These are phyloP conservation scores for Neoboletus magnificus DNA, from an alignment of 768 basidiomycete genomes.

Conservation along the genomic window DNA sequence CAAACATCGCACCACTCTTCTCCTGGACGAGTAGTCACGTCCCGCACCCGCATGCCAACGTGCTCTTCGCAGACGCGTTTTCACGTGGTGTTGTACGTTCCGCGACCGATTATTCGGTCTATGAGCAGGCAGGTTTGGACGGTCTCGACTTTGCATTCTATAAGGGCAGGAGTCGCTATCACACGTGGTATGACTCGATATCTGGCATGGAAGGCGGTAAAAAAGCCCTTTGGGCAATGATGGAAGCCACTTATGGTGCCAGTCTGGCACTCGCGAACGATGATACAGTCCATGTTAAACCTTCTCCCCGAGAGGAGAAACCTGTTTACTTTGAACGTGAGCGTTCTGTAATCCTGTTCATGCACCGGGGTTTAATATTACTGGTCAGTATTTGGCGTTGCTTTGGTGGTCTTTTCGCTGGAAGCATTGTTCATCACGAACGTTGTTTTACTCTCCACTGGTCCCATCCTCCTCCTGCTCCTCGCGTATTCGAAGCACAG, in stretches of 20 bases:
- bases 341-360: slow-evolving; percentile 19
- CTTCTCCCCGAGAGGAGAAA: slow-evolving; percentile 18
- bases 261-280: slow-evolving; percentile 54
- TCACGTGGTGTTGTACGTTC: slow-evolving; percentile 61
- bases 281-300: slow-evolving; percentile 27
- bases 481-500: slow-evolving; percentile 38
- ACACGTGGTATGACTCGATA: slow-evolving; percentile 70
- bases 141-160: slow-evolving; percentile 83
- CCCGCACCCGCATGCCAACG: slow-evolving; percentile 69
- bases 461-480: slow-evolving; percentile 52
- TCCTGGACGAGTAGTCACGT: slow-evolving; percentile 48
- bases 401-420: slow-evolving; percentile 55
- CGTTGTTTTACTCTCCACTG: slow-evolving; percentile 57
- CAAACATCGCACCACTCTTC: slow-evolving; percentile 53
- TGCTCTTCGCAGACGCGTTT: slow-evolving; percentile 68
- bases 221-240: slow-evolving; percentile 72
- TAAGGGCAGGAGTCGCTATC: slow-evolving; percentile 67
- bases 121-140: slow-evolving; percentile 52
- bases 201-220: slow-evolving; percentile 52
- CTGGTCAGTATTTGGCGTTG: slow-evolving; percentile 53
- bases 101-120: slow-evolving; percentile 72
- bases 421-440: slow-evolving; percentile 51
- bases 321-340: slow-evolving; percentile 75
- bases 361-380: neutral
- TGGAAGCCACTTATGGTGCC: slow-evolving; percentile 60